phyloP scores from a whole-genome alignment of 805 yeast genomes.

The Wickerhamiella shivajii region DNA sequence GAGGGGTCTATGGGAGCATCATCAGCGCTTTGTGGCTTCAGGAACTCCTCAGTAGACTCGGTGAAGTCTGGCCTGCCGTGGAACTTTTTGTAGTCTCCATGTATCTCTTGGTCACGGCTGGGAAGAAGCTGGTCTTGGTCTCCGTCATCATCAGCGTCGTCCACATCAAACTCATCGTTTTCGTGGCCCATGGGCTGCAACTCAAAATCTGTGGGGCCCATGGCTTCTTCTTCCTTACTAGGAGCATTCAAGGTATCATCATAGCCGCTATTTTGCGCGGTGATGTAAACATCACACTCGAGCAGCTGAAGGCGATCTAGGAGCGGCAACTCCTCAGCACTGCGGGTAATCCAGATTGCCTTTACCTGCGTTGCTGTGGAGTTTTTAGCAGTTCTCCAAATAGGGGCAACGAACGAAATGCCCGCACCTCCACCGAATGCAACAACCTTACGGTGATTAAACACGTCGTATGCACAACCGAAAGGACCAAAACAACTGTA shows the following conservation, averaged over 20 bases:
- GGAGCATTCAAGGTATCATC: not conserved
- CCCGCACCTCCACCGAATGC: constrained; percentile 20
- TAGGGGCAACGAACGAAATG: constrained; percentile 13
- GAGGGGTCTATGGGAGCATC: not conserved
- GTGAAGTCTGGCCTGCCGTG: too few relatives aligned
- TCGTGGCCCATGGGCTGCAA: not conserved
- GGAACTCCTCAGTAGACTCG: constrained; percentile 5
- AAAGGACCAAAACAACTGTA: constrained; percentile 30
- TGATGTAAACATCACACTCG: constrained; percentile 14
- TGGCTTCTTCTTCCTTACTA: constrained; percentile 1
- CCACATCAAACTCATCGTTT: constrained; percentile 6
- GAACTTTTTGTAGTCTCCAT: too few relatives aligned
- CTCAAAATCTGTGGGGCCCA: not conserved
- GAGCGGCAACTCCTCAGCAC: constrained; percentile 5
- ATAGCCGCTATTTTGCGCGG: too few relatives aligned
- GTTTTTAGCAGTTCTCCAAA: constrained; percentile 1
- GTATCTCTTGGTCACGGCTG: too few relatives aligned
- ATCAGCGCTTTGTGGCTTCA: not conserved
- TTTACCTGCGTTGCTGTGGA: constrained; percentile 2
- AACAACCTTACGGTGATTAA: constrained; percentile 9
- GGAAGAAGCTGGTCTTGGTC: constrained; percentile 4
- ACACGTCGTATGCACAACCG: constrained; percentile 18
- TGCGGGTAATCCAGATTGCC: constrained; percentile 9
- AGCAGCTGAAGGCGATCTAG: constrained; percentile 9
- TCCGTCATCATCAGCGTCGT: not conserved